These are phyloP conservation scores for Picea abies DNA, from an alignment of 83 land plant species.

Conservation along the genomic window DNA sequence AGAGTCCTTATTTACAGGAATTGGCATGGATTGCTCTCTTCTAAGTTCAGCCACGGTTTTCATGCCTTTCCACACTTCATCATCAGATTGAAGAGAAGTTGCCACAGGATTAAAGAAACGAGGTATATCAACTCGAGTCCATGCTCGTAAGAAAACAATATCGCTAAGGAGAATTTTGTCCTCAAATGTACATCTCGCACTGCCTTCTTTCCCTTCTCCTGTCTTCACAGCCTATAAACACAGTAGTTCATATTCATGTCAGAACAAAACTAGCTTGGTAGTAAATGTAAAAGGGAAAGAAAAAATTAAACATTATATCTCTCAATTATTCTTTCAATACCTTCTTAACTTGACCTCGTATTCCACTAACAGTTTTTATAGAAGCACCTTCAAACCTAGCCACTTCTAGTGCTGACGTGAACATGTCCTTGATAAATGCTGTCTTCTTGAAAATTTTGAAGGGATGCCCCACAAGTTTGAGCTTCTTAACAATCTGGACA, in stretches of 20 bases:
- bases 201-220: constrained; percentile 93
- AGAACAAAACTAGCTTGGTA: not conserved
- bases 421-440: constrained; percentile 95
- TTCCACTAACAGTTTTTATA: constrained; percentile 94
- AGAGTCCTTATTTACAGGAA: constrained; percentile 92
- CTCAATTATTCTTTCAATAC: constrained; percentile 34
- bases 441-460: constrained; percentile 96
- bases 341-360: constrained; percentile 98
- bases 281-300: not conserved
- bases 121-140: constrained; percentile 89
- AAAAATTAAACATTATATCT: too few species aligned
- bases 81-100: constrained; percentile 81
- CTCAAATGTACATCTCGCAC: constrained; percentile 97
- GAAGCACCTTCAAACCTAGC: constrained; percentile 97
- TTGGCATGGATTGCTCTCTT: constrained; percentile 57
- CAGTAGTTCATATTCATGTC: not conserved
- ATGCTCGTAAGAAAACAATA: constrained; percentile 91
- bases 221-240: constrained; percentile 84
- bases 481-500: constrained; percentile 78
- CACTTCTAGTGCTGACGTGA: constrained; percentile 93
- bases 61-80: constrained; percentile 88
- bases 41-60: constrained; percentile 89
- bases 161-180: constrained; percentile 95
- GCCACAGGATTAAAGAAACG: constrained; percentile 82
- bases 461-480: constrained; percentile 96